These are phyloP conservation scores for Saraca asoca DNA, from an alignment of 331 rosid species.

Conservation along the genomic window DNA sequence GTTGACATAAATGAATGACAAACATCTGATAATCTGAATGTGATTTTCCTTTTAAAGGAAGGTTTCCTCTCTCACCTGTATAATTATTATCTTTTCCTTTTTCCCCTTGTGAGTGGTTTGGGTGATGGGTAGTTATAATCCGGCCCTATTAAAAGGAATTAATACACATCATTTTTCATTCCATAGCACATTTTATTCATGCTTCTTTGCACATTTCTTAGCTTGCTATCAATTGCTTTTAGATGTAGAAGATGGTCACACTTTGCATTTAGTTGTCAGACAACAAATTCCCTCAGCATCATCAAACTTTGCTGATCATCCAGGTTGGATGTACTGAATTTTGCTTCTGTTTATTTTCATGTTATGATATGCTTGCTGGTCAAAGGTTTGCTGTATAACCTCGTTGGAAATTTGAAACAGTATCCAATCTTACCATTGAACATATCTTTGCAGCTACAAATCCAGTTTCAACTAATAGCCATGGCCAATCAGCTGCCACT, in stretches of 20 bases:
- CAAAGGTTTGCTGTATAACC: neutral
- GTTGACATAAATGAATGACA: too few species aligned
- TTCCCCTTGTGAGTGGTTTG: too few species aligned
- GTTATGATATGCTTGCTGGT: neutral
- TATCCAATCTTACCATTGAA: neutral
- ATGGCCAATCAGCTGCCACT: neutral
- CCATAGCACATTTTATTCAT: too few species aligned
- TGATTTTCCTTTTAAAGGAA: too few species aligned
- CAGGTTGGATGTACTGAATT: constrained; percentile 38
- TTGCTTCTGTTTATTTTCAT: neutral
- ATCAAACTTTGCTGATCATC: constrained; percentile 37
- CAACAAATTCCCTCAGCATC: constrained; percentile 43
- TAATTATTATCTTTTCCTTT: too few species aligned
- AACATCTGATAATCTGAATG: too few species aligned
- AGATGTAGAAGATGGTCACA: constrained; percentile 71
- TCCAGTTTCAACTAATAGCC: neutral
- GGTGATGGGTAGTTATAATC: too few species aligned
- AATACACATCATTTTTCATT: too few species aligned
- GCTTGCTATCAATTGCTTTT: constrained; percentile 5
- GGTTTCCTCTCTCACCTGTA: too few species aligned
- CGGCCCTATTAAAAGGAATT: too few species aligned
- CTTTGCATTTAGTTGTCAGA: constrained; percentile 62
- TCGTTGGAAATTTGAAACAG: neutral
- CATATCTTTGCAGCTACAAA: neutral
- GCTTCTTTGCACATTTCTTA: too few species aligned